Evolutionary conservation across 768 basidiomycete genomes (phyloP).

Genomic region (Boletus sp.): DNA sequence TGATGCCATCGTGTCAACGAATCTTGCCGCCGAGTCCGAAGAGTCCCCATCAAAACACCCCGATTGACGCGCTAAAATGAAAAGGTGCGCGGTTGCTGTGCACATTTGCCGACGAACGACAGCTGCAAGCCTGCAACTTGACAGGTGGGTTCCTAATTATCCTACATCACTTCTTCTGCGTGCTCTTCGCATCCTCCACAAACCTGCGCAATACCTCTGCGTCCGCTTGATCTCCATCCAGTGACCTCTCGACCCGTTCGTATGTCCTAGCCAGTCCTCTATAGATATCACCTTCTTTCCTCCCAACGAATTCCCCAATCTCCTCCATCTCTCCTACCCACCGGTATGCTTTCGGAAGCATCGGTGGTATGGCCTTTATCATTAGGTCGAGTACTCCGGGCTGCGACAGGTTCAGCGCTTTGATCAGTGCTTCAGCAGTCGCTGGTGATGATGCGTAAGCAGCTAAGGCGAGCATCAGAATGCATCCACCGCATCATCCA

Average conservation of each 20-base stretch:
- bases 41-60: slow-evolving; percentile 9
- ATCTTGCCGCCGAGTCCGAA: neutral
- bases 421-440: slow-evolving; percentile 55
- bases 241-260: slow-evolving; percentile 40
- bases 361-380: slow-evolving; percentile 39
- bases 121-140: slow-evolving; percentile 1
- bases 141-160: slow-evolving; percentile 13
- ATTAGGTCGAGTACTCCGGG: slow-evolving; percentile 43
- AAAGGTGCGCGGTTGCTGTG: slow-evolving; percentile 19
- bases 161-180: neutral
- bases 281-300: slow-evolving; percentile 44
- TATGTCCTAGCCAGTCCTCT: slow-evolving; percentile 48
- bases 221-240: slow-evolving; percentile 39
- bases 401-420: slow-evolving; percentile 48
- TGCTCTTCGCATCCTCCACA: slow-evolving; percentile 43
- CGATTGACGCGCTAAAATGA: slow-evolving; percentile 25
- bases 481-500: neutral
- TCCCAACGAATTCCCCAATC: slow-evolving; percentile 54
- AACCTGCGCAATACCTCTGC: slow-evolving; percentile 41
- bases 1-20: slow-evolving; percentile 3
- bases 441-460: slow-evolving; percentile 58
- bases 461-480: slow-evolving; percentile 33
- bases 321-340: slow-evolving; percentile 67
- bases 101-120: slow-evolving; percentile 13
- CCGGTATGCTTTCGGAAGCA: slow-evolving; percentile 64